Evolutionary conservation across 2,329 filamentous ascomycete species (phyloP), one percentile per base, ranked within the genome.

Genomic region (Penicillium sp.): DNA sequence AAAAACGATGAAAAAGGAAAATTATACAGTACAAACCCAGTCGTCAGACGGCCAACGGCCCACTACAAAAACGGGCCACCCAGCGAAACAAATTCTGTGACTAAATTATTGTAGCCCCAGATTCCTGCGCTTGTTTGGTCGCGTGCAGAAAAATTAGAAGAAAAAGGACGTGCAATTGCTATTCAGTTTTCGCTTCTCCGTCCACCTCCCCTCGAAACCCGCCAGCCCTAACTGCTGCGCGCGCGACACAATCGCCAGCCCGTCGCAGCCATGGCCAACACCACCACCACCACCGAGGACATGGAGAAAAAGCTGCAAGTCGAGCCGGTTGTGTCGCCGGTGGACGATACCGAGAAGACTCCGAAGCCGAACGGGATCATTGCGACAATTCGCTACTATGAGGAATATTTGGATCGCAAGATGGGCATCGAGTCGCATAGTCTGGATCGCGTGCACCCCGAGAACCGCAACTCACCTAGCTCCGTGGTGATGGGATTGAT

Each of bases 381-480:
- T 8, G 63, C 60, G 19, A 62, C 57, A 52, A 68, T 75, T 68
- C 79, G 79, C 52, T 66, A 71, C 53, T 76, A 78, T 58, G 82
- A 84, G 60, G 72, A 71, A 13, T 69, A 75, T 8, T 70, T 84
- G 66, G 82, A 84, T 68, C 69, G 68, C 49, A 80, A 77, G 64
- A 68, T 84, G 51, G 82, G 82, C 28, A 75, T 84, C 57, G 83
- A 84, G 70, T 77, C 80, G 3, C 72, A 82, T 54, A 81, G 79
- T 55, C 77, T 83, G 51, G 73, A 74, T 16, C 78, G 83, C 55
- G 81, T 82, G 63, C 75, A 75, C 6, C 78, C 81, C 37, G 68
- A 69, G 33, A 58, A 68, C 7, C 73, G 71, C 16, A 79, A 80
- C 66, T 78, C 79, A 61, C 69, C 80, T 57, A 76, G 77, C 61